These are phyloP conservation scores for Trypanosoma theileri DNA, from an alignment of 208 protist species.

Conservation along the genomic window DNA sequence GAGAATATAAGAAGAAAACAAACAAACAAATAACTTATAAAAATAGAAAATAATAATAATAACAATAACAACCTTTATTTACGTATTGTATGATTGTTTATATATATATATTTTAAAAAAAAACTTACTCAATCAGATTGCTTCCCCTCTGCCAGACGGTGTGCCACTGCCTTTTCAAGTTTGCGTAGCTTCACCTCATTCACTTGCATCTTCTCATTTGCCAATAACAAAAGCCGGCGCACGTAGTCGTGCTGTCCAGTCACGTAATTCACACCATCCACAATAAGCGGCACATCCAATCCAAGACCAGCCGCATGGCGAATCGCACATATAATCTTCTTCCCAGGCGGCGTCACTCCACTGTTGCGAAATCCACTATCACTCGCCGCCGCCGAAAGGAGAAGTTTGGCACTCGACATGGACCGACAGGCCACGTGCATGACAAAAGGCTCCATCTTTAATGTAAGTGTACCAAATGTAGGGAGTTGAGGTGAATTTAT, in stretches of 20 bases:
- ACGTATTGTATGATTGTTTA: background rate
- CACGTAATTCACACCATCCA: conserved; percentile 72
- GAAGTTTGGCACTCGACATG: conserved; percentile 68
- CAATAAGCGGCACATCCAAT: conserved; percentile 73
- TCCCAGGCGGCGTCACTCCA: conserved; percentile 77
- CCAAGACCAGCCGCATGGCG: conserved; percentile 62
- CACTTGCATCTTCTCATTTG: conserved; percentile 77
- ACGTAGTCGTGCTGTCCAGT: conserved; percentile 60
- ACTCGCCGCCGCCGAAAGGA: conserved; percentile 66
- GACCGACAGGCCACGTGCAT: conserved; percentile 88
- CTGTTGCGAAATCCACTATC: conserved; percentile 86
- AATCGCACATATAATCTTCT: conserved; percentile 80
- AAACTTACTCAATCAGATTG: background rate
- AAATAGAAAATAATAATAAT: background rate
- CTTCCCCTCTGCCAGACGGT: conserved; percentile 21
- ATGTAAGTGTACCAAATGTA: conserved; percentile 43
- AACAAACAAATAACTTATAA: conserved; percentile 4
- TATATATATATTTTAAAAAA: background rate
- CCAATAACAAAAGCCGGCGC: conserved; percentile 60
- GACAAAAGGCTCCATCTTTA: conserved; percentile 90
- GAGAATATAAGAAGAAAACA: background rate
- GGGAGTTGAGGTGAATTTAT: too few relatives aligned
- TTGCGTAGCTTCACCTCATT: conserved; percentile 61
- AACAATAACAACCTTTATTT: background rate
- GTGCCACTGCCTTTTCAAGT: conserved; percentile 42